Base-by-base conservation (phyloP, 352 stramenopile species). In the Globisporangium echinulatum region DNA sequence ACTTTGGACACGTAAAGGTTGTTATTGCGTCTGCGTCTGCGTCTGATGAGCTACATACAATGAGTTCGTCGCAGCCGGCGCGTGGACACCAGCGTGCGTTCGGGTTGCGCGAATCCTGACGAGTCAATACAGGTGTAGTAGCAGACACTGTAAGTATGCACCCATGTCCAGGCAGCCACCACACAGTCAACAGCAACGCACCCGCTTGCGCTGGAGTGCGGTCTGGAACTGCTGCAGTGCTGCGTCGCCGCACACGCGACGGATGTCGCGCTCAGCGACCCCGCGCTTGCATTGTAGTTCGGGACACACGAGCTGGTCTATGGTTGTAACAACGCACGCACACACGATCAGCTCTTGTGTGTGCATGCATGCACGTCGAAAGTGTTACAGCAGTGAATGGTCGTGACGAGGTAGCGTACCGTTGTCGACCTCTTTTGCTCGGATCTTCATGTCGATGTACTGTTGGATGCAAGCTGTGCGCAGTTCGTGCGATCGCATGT, bases 361-460 rank as follows among this genome's bases (percentile, higher is more conserved):
- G 51, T 43, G 55, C 14, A 17, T 46, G 44, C 36, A 69, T 8
- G 9, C 14, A 3, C 8, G 37, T 46, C 11, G 14, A 7, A 0
- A n/a, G 43, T 49, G 5, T 14, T 13, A n/a, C 43, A 25, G 37
- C 10, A 46, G 5, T 15, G 13, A 13, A 17, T 49, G 19, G 19
- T 25, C 19, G 19, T 25, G 19, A 25, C 19, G 19, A 25, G 10
- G 33, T 7, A n/a, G 54, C 47, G 33, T 33, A 87, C 79, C 77
- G 62, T 86, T 71, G 33, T 88, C 81, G 8, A 90, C 78, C 65
- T 88, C 70, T 59, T 71, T 71, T 8, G 64, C 64, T 40, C 71
- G 67, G 49, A 90, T 68, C 64, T 87, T 90, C 61, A 88, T 77
- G 33, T 74, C 49, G 39, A 87, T 72, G 54, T 87, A 88, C 49